Base-by-base conservation (phyloP, 805 yeast genomes). In the Saccharomycopsis sp. region DNA sequence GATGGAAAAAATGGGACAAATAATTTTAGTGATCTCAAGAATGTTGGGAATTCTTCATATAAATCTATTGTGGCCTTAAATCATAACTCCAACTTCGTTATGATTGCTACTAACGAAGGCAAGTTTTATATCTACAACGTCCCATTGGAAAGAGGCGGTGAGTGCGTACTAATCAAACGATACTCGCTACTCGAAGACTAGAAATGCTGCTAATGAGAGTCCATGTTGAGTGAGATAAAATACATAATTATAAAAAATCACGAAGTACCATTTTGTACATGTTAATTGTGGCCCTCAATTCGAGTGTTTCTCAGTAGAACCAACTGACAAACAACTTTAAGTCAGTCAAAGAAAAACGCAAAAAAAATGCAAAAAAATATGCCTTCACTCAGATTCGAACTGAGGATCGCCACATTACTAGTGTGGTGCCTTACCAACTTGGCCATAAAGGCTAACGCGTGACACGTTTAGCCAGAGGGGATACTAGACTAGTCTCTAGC, bases 111-210 rank as follows among this genome's bases (percentile, higher is more conserved):
- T 0, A 71, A 76, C 0, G 80, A 76, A 54, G 87, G 87, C 0
- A 71, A 75, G 51, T 77, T 80, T 53, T 78, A 78, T 56, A 76
- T 80, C 1, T 83, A 82, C 64, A 79, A 79, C 2, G 71, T 84
- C 24, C 87, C 85, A 12, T 41, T 61, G 8, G 82, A 77, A 54
- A 65, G 82, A 48, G 89, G 89, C 1, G 89, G 89, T 1, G 87
- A 82, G 62, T 83, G 89, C 68, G 80, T 81, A 9, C 68, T 83
- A 57, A 71, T 80, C 61, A 77, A 78, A 57, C 86, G 82, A 62
- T 77, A 77, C 61, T 72, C 78, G 15, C 68, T 78, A 2, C 29
- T 44, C 21, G 60, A 57, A 12, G 57, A 57, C 16, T 44, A 12
- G 16, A 16, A 5, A 44, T 5, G 21, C 44, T 29, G 9, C 37